Evolutionary conservation across 2,329 filamentous ascomycete genomes (phyloP).

Genomic region (Fusarium sarcochroum): DNA sequence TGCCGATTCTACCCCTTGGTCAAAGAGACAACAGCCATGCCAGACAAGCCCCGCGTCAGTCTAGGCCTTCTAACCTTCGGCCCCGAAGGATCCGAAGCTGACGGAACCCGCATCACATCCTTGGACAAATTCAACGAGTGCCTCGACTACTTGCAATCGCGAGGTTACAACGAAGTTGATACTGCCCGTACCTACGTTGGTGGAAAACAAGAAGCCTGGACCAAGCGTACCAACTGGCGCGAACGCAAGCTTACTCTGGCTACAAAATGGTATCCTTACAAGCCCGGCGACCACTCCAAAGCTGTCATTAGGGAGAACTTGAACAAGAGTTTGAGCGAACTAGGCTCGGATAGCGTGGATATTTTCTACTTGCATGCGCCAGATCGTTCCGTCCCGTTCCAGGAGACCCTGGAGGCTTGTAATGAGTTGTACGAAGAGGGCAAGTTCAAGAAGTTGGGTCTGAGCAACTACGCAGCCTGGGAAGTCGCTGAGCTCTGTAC

Average conservation of each 20-base stretch:
- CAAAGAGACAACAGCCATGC: not conserved
- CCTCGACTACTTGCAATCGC: not conserved
- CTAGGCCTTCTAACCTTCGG: constrained; percentile 27
- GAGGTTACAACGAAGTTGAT: constrained; percentile 74
- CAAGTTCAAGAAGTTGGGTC: constrained; percentile 78
- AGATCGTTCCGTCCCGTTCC: constrained; percentile 72
- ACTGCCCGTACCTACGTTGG: constrained; percentile 78
- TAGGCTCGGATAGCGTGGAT: not conserved
- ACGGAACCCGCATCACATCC: constrained; percentile 8
- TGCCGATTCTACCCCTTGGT: not conserved
- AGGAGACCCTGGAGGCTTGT: constrained; percentile 76
- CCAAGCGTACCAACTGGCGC: constrained; percentile 74
- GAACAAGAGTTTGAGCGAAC: not conserved
- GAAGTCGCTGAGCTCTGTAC: constrained; percentile 81
- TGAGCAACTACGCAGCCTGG: constrained; percentile 81
- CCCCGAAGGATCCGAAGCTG: not conserved
- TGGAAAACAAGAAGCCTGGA: constrained; percentile 76
- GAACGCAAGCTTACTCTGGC: constrained; percentile 77
- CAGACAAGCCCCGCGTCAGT: constrained; percentile 8
- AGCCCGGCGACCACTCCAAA: constrained; percentile 6
- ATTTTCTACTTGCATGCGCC: constrained; percentile 64
- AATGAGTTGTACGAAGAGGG: constrained; percentile 78
- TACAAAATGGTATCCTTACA: constrained; percentile 65
- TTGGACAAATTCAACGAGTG: constrained; percentile 3
- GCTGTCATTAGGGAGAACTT: not conserved